A percentile compares a stretch with the other conserved stretches of the same genome.
Evolutionary conservation across 2,329 filamentous ascomycete species (phyloP).

Genomic region (Zymoseptoria passerinii): DNA sequence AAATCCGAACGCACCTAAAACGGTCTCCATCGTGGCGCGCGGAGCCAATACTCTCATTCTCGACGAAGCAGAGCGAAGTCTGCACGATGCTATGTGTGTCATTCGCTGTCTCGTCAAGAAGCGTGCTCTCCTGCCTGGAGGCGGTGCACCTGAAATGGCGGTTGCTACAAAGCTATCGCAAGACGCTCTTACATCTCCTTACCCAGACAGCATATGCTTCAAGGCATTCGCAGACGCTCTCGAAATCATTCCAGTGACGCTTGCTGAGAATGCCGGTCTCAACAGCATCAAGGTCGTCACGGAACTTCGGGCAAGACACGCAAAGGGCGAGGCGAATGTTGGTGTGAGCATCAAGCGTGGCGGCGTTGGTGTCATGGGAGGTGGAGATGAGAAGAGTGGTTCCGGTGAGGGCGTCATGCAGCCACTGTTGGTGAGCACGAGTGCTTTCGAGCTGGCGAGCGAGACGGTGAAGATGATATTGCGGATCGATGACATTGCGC

Average conservation of each 20-base stretch:
- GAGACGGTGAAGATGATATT: constrained; percentile 97
- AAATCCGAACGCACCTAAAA: constrained; percentile 54
- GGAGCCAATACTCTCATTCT: constrained; percentile 91
- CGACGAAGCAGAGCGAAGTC: constrained; percentile 90
- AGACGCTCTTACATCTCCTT: constrained; percentile 72
- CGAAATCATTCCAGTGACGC: constrained; percentile 91
- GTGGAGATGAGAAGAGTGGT: constrained; percentile 24
- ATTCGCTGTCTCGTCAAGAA: constrained; percentile 98
- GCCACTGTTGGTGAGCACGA: constrained; percentile 91
- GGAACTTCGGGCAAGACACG: constrained; percentile 86
- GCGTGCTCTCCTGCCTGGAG: constrained; percentile 96
- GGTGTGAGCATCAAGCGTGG: constrained; percentile 98
- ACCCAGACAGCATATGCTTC: constrained; percentile 97
- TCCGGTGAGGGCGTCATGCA: constrained; percentile 66
- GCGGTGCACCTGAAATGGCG: constrained; percentile 93
- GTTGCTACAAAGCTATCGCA: constrained; percentile 80
- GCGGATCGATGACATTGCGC: constrained; percentile 59
- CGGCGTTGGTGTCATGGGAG: constrained; percentile 93
- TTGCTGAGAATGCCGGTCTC: constrained; percentile 93
- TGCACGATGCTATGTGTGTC: constrained; percentile 96
- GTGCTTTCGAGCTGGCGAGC: constrained; percentile 89
- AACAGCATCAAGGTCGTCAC: constrained; percentile 99
- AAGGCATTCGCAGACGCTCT: constrained; percentile 97
- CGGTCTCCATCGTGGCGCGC: constrained; percentile 86
- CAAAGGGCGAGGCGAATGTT: constrained; percentile 88